phyloP scores from a whole-genome alignment of 1,139 yeast species.

The Yamadazyma dushanensis region DNA sequence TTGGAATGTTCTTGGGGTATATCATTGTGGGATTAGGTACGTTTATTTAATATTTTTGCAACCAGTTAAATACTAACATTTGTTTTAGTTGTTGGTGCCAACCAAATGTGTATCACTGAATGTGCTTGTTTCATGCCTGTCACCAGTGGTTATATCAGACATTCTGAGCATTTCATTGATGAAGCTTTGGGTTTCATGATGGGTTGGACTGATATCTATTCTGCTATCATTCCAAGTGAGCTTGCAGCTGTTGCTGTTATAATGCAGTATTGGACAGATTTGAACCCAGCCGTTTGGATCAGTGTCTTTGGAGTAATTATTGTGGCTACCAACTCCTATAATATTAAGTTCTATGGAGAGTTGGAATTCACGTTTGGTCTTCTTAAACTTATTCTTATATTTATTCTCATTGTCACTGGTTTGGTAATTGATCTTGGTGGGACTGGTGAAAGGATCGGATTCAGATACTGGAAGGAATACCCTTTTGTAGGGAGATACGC shows the following conservation, averaged over 20 bases:
- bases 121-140: conserved; percentile 60
- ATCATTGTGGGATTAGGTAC: conserved; percentile 36
- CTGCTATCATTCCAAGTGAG: conserved; percentile 41
- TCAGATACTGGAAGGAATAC: conserved; percentile 39
- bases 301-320: conserved; percentile 38
- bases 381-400: conserved; percentile 57
- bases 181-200: conserved; percentile 60
- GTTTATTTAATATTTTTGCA: too few species aligned
- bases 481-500: conserved; percentile 53
- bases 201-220: conserved; percentile 62
- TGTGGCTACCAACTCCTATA: conserved; percentile 39
- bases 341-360: conserved; percentile 47
- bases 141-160: conserved; percentile 59
- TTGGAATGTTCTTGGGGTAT: conserved; percentile 53
- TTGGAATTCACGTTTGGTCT: conserved; percentile 42
- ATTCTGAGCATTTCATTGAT: conserved; percentile 57
- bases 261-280: conserved; percentile 36
- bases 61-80: not conserved
- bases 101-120: conserved; percentile 61
- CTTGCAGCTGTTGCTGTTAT: conserved; percentile 45
- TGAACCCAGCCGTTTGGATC: conserved; percentile 45
- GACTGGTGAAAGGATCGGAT: conserved; percentile 44
- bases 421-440: conserved; percentile 38
- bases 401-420: conserved; percentile 42
- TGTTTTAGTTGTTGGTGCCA: conserved; percentile 41